These are phyloP conservation scores for Medicago lupulina DNA, from an alignment of 306 rosid genomes.

Conservation along the genomic window DNA sequence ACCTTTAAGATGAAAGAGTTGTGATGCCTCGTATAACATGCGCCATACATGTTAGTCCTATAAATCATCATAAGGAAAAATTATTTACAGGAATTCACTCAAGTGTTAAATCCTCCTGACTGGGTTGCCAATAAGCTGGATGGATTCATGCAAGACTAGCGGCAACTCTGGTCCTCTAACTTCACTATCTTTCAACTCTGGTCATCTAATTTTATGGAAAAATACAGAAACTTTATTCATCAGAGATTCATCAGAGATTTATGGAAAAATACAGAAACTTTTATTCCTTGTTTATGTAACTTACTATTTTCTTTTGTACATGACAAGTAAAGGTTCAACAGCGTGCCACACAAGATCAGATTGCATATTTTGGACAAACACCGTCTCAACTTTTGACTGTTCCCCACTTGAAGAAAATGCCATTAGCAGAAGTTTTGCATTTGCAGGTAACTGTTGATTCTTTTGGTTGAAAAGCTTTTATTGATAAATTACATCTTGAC, in stretches of 20 bases:
- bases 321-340: slow-evolving; percentile 78
- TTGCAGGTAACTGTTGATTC: slow-evolving; percentile 71
- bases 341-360: slow-evolving; percentile 95
- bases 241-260: slow-evolving; percentile 5
- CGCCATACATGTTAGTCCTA: background rate
- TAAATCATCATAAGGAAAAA: too few species aligned
- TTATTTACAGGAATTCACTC: too few species aligned
- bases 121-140: too few species aligned
- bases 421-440: slow-evolving; percentile 88
- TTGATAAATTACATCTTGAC: slow-evolving; percentile 31
- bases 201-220: background rate
- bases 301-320: slow-evolving; percentile 27
- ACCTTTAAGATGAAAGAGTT: background rate
- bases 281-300: slow-evolving; percentile 24
- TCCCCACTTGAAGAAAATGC: slow-evolving; percentile 87
- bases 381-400: slow-evolving; percentile 92
- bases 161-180: too few species aligned
- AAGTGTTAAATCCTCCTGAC: too few species aligned
- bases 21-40: background rate
- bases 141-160: too few species aligned
- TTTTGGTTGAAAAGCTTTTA: slow-evolving; percentile 30
- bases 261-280: background rate
- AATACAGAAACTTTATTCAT: background rate
- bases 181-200: too few species aligned
- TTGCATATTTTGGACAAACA: slow-evolving; percentile 97